Base-by-base conservation (phyloP, 2,329 filamentous ascomycete genomes). In the Stenocarpella maydis region DNA sequence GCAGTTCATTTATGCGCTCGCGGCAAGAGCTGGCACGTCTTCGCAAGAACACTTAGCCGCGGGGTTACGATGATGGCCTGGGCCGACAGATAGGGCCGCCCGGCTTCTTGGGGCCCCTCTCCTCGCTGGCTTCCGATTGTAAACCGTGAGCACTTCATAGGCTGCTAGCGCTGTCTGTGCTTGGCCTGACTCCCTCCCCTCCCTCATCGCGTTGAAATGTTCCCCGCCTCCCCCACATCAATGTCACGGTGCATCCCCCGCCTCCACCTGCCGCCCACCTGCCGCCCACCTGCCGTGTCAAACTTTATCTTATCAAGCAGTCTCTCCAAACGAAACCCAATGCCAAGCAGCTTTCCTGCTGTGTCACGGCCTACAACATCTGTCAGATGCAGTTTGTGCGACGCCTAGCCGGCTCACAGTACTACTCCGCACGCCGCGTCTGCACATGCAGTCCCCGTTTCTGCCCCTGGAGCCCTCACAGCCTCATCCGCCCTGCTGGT, bases 41-140 rank as follows among this genome's bases (percentile, higher is more conserved):
- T 45, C 55, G 55, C 55, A 12, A 45, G 26, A 61, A 61, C 21
- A 19, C 55, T 61, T 61, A 61, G 55, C 55, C 55, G 55, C 55
- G 55, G 55, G 55, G 55, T 45, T 61, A 26, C 55, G 39, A 61
- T 45, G 39, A 61, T 9, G n/a, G n/a, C 55, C 55, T 45, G 55
- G 7, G 39, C 54, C 54, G 54, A 60, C 54, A 45, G 54, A 15
- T 17, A 43, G 10, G 53, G 31, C 53, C 53, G 53, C 17, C 31
- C 39, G 34, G 5, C 24, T 47, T 45, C 28, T 45, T 7, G 26
- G n/a, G 37, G 17, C 47, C 39, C 39, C 41, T 37, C 41, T 31
- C 55, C 55, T 39, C 41, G 55, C 17, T 61, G 26, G 41, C 19
- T 45, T 61, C 55, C 55, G 55, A 61, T 61, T 12, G 12, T 31